These are phyloP conservation scores for Agarophyton chilense DNA, from an alignment of 23 red algal species.

Conservation along the genomic window DNA sequence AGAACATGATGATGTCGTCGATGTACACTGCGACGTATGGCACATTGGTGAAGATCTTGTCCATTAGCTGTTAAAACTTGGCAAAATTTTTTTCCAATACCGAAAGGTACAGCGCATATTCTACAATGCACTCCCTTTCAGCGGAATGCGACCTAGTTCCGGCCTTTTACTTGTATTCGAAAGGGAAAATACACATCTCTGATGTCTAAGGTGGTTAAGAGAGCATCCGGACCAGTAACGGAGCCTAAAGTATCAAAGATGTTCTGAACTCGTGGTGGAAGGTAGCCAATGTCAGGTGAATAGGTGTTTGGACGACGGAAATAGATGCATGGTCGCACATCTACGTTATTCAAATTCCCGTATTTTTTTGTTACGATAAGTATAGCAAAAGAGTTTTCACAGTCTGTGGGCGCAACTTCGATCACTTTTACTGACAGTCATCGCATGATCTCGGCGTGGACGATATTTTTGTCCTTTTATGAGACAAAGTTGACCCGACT, in stretches of 20 bases:
- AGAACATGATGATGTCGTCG: slow-evolving; percentile 26
- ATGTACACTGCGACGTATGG: slow-evolving; percentile 20
- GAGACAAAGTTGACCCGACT: slow-evolving; percentile 15
- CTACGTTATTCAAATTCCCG: neutral
- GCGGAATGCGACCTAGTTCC: neutral
- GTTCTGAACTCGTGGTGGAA: neutral
- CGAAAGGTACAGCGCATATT: neutral
- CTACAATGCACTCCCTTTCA: neutral
- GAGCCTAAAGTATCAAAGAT: slow-evolving; percentile 13
- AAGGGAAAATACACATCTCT: slow-evolving; percentile 17
- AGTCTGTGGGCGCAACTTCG: neutral
- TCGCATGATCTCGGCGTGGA: neutral
- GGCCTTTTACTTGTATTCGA: neutral
- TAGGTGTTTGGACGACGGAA: neutral
- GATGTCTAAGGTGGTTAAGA: slow-evolving; percentile 18
- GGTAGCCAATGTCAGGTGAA: neutral
- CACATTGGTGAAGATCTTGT: neutral
- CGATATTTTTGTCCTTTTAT: neutral
- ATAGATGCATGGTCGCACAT: slow-evolving; percentile 13
- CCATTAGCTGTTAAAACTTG: slow-evolving; percentile 22
- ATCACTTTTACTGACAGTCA: slow-evolving; percentile 1
- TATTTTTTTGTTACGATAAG: slow-evolving; percentile 23
- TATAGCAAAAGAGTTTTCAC: neutral
- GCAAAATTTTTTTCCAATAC: slow-evolving; percentile 16
- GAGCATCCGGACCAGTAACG: neutral